Evolutionary conservation across 192 early-diverging fungal species (phyloP).

Genomic region (Lobosporangium transversale): DNA sequence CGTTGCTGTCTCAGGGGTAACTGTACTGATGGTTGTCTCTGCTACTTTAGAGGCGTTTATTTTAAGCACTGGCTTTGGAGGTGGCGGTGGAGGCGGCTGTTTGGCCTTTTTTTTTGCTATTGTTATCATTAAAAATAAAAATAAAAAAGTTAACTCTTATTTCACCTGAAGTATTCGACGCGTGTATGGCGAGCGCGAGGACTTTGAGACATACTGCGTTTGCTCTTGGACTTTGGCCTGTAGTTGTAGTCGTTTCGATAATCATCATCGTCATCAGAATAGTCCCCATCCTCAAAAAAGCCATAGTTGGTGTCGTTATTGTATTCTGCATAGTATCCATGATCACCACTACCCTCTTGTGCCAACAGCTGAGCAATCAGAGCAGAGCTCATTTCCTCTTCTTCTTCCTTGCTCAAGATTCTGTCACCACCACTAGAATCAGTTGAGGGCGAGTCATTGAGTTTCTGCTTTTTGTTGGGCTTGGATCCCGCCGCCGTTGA

Average conservation of each 20-base stretch:
- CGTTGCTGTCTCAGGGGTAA: not conserved
- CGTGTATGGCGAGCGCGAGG: too few species aligned
- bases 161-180: too few species aligned
- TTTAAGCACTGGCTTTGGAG: not conserved
- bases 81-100: not conserved
- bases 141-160: too few species aligned
- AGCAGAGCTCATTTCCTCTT: slow-evolving; percentile 83
- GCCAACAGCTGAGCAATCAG: slow-evolving; percentile 83
- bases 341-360: slow-evolving; percentile 68
- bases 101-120: slow-evolving; percentile 25
- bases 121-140: not conserved
- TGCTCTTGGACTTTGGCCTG: slow-evolving; percentile 38
- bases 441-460: slow-evolving; percentile 4
- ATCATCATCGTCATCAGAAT: slow-evolving; percentile 59
- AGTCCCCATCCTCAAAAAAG: slow-evolving; percentile 43
- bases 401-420: slow-evolving; percentile 71
- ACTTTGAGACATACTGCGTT: too few species aligned
- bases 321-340: slow-evolving; percentile 70
- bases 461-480: slow-evolving; percentile 32
- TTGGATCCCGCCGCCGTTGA: slow-evolving; percentile 26
- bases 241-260: slow-evolving; percentile 60
- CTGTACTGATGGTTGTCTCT: slow-evolving; percentile 25
- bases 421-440: not conserved
- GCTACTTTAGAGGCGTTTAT: too few species aligned
- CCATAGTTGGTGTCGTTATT: slow-evolving; percentile 57